Evolutionary conservation across 768 basidiomycete genomes (phyloP).

Genomic region (Amanita pallidorosea): DNA sequence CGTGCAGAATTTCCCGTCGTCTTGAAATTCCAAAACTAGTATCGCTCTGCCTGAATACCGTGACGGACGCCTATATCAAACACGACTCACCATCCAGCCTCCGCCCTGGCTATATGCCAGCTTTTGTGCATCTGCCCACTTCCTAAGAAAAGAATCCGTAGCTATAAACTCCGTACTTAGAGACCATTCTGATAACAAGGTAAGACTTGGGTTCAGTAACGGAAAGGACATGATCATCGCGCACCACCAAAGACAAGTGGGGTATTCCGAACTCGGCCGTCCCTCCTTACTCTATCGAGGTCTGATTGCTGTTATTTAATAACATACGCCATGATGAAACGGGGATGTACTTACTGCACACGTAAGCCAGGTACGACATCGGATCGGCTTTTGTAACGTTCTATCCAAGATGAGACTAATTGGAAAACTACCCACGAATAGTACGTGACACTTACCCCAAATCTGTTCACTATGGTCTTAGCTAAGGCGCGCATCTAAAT

Average conservation of each 20-base stretch:
- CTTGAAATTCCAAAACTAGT: slow-evolving; percentile 61
- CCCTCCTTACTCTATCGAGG: slow-evolving; percentile 38
- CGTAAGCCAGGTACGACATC: slow-evolving; percentile 50
- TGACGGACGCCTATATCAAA: not conserved
- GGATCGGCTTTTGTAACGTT: slow-evolving; percentile 61
- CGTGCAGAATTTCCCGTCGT: slow-evolving; percentile 41
- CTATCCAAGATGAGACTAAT: slow-evolving; percentile 19
- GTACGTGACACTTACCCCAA: slow-evolving; percentile 33
- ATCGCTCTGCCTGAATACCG: not conserved
- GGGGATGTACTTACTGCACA: slow-evolving; percentile 48
- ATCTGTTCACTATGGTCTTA: slow-evolving; percentile 21
- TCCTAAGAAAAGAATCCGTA: slow-evolving; percentile 44
- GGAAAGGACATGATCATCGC: slow-evolving; percentile 9
- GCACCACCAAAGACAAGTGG: slow-evolving; percentile 28
- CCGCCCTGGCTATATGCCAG: slow-evolving; percentile 23
- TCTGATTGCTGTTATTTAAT: slow-evolving; percentile 26
- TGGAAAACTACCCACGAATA: slow-evolving; percentile 1
- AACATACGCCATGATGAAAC: too few species aligned
- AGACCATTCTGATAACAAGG: slow-evolving; percentile 28
- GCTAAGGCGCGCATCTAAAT: not conserved
- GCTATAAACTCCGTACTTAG: slow-evolving; percentile 56
- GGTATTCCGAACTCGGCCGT: slow-evolving; percentile 23
- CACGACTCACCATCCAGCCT: slow-evolving; percentile 53
- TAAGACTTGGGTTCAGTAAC: not conserved
- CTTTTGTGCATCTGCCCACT: slow-evolving; percentile 77